Base-by-base conservation (phyloP, 768 basidiomycete genomes). In the Tylopilus subfusipes region DNA sequence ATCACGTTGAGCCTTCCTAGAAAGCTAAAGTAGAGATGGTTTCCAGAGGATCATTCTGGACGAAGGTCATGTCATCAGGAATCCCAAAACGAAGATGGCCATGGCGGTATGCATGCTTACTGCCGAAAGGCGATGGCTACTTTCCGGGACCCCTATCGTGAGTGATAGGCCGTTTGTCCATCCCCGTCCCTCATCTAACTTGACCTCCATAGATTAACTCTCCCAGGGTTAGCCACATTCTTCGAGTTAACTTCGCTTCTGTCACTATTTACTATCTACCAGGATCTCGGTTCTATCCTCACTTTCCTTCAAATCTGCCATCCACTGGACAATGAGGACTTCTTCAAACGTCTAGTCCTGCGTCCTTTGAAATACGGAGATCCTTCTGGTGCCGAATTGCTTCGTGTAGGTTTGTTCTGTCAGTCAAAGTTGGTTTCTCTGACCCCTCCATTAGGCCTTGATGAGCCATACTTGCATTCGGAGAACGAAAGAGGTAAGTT, bases 121-220 rank as follows among this genome's bases (percentile, higher is more conserved):
- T 18, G 87, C 86, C 0, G 80, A 93, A 60, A 81, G 86, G 55
- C 85, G 90, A 43, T 93, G 90, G 90, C 80, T 83, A 5, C 72
- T 91, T 49, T 84, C 83, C 25, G 92, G 93, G 27, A 97, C 94
- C 9, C 94, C 94, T 0, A 95, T 97, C 55, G 90, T 95, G 68
- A 72, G 89, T 71, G 55, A 48, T 45, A 22, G 14, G 14, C 39
- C 29, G 44, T 21, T 27, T 54, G 9, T 27, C 11, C 38, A 13
- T 38, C n/a, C 7, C 4, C 10, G 8, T 43, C 21, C 6, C n/a
- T 30, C 11, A 30, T 42, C 21, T 57, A 48, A 52, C 44, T 25
- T 25, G 40, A 25, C 8, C 30, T 22, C 13, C 34, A 11, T 52
- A 90, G 88, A 88, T 92, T 55, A 93, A 93, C 59, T 88, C 88